These are phyloP conservation scores for Globisporangium acanthophoron DNA, from an alignment of 352 stramenopile species.

Conservation along the genomic window DNA sequence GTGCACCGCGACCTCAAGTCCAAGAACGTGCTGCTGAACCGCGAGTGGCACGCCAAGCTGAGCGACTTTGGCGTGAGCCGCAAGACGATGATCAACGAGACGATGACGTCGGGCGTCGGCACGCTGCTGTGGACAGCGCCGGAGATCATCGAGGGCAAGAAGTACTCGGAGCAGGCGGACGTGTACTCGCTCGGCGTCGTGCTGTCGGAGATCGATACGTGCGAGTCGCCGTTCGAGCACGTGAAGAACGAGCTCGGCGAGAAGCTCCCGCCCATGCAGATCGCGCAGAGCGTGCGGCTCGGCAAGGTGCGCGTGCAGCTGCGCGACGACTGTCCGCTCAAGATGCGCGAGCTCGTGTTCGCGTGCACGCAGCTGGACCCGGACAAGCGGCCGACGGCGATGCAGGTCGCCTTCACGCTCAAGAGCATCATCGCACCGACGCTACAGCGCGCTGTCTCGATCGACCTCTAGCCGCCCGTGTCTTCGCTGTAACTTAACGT, in stretches of 20 bases:
- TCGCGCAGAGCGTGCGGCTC: constrained; percentile 54
- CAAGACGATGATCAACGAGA: constrained; percentile 65
- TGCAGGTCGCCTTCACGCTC: constrained; percentile 69
- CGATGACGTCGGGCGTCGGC: constrained; percentile 71
- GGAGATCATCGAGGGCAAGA: constrained; percentile 84
- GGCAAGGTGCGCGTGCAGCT: constrained; percentile 48
- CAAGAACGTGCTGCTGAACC: constrained; percentile 80
- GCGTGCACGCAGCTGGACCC: constrained; percentile 65
- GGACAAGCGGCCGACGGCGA: constrained; percentile 51
- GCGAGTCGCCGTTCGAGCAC: constrained; percentile 45
- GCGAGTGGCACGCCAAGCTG: constrained; percentile 66
- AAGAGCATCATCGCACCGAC: constrained; percentile 65
- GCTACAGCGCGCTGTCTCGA: constrained; percentile 19
- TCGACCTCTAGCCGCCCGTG: constrained; percentile 6
- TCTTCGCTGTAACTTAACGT: constrained; percentile 2
- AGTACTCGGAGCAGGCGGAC: constrained; percentile 85
- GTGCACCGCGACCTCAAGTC: constrained; percentile 87
- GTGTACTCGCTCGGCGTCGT: constrained; percentile 87
- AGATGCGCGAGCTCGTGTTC: constrained; percentile 41
- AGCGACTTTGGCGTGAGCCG: constrained; percentile 86
- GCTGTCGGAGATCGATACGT: constrained; percentile 75
- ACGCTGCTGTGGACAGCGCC: constrained; percentile 83
- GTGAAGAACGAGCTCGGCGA: constrained; percentile 41
- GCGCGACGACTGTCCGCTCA: constrained; percentile 50
- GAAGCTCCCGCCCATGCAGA: constrained; percentile 60